phyloP scores from a whole-genome alignment of 1,284 basidiomycete species.

The Porodaedalea pini region DNA sequence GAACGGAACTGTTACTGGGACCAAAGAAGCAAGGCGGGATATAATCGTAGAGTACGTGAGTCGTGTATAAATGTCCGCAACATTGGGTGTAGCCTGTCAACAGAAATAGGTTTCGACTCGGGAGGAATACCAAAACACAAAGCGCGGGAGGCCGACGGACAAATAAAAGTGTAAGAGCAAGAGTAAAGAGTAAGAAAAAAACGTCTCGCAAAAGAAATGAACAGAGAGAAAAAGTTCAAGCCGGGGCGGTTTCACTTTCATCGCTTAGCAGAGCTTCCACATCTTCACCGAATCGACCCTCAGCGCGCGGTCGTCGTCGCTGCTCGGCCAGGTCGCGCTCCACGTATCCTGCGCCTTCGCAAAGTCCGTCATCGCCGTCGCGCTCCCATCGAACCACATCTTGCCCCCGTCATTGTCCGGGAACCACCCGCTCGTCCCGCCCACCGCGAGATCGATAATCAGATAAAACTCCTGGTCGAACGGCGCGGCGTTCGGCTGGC shows the following conservation, averaged over 20 bases:
- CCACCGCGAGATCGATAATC: constrained; percentile 40
- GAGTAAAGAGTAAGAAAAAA: neutral
- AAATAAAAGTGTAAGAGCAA: too few relatives aligned
- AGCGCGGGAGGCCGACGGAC: too few relatives aligned
- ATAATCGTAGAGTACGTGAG: too few relatives aligned
- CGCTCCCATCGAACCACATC: constrained; percentile 34
- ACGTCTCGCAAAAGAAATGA: neutral
- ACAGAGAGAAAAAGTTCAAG: neutral
- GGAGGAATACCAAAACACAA: too few relatives aligned
- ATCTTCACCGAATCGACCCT: constrained; percentile 29
- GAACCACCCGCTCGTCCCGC: constrained; percentile 45
- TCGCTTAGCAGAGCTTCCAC: constrained; percentile 19
- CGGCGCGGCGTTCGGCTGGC: constrained; percentile 34
- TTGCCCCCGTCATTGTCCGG: constrained; percentile 36
- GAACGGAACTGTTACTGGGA: too few relatives aligned
- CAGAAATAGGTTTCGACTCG: too few relatives aligned
- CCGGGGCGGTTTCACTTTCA: neutral
- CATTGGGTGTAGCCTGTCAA: too few relatives aligned
- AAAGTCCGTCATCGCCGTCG: constrained; percentile 27
- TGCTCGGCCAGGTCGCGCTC: constrained; percentile 32
- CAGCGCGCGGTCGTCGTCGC: constrained; percentile 34
- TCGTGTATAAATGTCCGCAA: too few relatives aligned
- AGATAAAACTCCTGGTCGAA: constrained; percentile 45
- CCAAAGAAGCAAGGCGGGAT: too few relatives aligned
- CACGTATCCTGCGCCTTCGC: constrained; percentile 33